Evolutionary conservation across 176 grass and related monocot species (phyloP).

Genomic region (Musa schizocarpa): DNA sequence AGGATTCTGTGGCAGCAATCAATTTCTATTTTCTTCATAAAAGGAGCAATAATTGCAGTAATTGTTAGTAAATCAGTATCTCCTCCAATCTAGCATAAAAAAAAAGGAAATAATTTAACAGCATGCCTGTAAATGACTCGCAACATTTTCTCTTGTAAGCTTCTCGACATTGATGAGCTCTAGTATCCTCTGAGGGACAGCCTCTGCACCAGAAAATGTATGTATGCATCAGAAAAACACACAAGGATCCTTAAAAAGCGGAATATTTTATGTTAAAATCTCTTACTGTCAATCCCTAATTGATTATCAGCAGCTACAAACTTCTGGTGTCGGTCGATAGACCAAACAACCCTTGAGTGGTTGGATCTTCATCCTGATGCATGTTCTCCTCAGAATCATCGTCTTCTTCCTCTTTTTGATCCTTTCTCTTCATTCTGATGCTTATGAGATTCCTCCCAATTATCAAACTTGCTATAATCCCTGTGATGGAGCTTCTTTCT

Average conservation of each 20-base stretch:
- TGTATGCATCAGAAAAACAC: neutral
- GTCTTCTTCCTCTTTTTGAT: constrained; percentile 61
- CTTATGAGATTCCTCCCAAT: constrained; percentile 43
- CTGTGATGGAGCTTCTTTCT: constrained; percentile 48
- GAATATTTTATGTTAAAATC: constrained; percentile 4
- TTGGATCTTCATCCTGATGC: constrained; percentile 45
- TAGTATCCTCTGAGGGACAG: constrained; percentile 94
- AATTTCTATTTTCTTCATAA: neutral
- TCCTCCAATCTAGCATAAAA: neutral
- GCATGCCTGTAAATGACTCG: constrained; percentile 88
- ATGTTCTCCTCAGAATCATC: constrained; percentile 49
- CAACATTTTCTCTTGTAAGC: constrained; percentile 95
- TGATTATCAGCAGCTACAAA: constrained; percentile 90
- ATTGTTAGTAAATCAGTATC: neutral
- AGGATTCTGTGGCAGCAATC: neutral
- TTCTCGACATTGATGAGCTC: constrained; percentile 97
- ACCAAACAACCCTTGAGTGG: constrained; percentile 58
- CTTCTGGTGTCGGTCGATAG: constrained; percentile 56
- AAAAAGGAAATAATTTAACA: neutral
- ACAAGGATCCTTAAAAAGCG: neutral
- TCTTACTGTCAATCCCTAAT: constrained; percentile 90
- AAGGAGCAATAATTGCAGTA: neutral
- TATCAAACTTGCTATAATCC: constrained; percentile 37
- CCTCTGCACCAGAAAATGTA: constrained; percentile 46
- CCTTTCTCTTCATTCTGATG: constrained; percentile 74